These are phyloP conservation scores for Xylariaceae sp. DNA, from an alignment of 2,329 filamentous ascomycete species.

Conservation along the genomic window DNA sequence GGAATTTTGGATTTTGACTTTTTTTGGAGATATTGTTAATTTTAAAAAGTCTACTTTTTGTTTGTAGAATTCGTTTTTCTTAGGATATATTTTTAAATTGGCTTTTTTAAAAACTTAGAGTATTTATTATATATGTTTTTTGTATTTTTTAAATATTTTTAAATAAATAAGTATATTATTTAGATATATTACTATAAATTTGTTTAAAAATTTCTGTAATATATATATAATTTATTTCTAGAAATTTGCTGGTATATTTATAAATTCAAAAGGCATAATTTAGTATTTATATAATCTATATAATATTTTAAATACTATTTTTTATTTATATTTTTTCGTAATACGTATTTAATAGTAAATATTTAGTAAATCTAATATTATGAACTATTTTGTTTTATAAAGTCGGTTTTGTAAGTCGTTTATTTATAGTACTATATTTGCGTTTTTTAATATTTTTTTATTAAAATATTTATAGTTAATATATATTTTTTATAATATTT, in stretches of 20 bases:
- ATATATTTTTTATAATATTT: background rate
- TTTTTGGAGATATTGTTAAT: background rate
- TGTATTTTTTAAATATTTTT: background rate
- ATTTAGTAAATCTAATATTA: background rate
- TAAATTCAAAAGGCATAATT: background rate
- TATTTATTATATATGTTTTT: background rate
- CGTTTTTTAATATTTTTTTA: background rate
- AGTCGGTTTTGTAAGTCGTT: background rate
- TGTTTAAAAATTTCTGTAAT: background rate
- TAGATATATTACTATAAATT: background rate
- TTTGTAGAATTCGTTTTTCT: constrained; percentile 1
- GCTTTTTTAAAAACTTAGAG: too few species aligned
- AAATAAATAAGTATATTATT: background rate
- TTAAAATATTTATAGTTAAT: background rate
- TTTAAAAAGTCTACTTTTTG: background rate
- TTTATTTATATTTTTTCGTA: background rate
- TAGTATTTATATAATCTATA: background rate
- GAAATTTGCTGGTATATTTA: background rate
- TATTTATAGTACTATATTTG: background rate
- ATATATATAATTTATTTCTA: background rate
- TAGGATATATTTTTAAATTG: background rate
- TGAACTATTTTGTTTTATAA: background rate
- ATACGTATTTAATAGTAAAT: background rate
- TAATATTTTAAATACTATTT: background rate
- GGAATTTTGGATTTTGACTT: background rate